These are phyloP conservation scores for Panicum virgatum DNA, from an alignment of 202 grass and related monocot genomes.

Conservation along the genomic window DNA sequence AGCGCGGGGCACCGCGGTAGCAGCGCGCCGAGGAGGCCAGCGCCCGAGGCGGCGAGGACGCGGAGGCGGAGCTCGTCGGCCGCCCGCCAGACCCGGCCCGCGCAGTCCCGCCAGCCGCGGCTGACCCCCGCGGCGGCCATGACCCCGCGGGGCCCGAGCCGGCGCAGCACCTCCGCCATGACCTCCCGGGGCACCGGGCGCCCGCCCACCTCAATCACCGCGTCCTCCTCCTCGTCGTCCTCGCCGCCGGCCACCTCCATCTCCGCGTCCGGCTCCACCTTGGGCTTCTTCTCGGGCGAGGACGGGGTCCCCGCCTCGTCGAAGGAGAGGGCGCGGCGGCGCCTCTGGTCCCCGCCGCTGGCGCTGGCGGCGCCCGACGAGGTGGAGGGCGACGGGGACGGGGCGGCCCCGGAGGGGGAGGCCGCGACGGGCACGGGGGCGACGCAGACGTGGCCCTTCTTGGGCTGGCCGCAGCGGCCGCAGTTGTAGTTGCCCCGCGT, in stretches of 20 bases:
- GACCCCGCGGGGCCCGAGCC: constrained; percentile 65
- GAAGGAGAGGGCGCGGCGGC: constrained; percentile 85
- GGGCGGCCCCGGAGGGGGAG: constrained; percentile 2
- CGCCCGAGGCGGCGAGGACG: constrained; percentile 38
- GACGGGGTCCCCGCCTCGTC: constrained; percentile 50
- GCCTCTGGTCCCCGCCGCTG: constrained; percentile 27
- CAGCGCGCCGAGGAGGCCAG: constrained; percentile 55
- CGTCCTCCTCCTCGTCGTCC: neutral
- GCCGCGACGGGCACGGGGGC: neutral
- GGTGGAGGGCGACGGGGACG: constrained; percentile 24
- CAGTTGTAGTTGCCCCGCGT: constrained; percentile 91
- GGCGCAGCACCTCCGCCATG: constrained; percentile 65
- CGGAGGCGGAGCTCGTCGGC: constrained; percentile 82
- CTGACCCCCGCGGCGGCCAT: constrained; percentile 71
- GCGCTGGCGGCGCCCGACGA: constrained; percentile 25
- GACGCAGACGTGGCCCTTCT: constrained; percentile 83
- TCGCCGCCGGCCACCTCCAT: neutral
- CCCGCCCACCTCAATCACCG: constrained; percentile 34
- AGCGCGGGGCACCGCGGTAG: constrained; percentile 70
- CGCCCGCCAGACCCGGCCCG: constrained; percentile 61
- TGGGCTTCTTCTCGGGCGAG: constrained; percentile 57
- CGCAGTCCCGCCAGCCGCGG: constrained; percentile 80
- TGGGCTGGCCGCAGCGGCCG: constrained; percentile 80
- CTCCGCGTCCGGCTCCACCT: neutral
- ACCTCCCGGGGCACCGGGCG: constrained; percentile 45